Evolutionary conservation across 352 stramenopile genomes (phyloP).

Genomic region (Globisporangium lucens): DNA sequence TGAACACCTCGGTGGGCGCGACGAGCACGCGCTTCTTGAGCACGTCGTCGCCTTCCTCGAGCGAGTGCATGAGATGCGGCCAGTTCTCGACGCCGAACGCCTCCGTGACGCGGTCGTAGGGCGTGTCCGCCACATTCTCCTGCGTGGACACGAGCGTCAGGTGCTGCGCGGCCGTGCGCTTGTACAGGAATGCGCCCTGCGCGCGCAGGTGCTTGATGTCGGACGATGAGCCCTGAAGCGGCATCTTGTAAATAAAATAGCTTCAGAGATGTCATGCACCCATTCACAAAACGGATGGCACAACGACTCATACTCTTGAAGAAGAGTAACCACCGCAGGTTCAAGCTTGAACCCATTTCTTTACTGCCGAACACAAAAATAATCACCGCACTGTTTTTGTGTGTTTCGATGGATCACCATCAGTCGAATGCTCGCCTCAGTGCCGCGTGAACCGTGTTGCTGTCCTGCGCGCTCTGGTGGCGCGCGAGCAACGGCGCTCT

Average conservation of each 20-base stretch:
- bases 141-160: conserved; percentile 53
- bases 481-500: conserved; percentile 6
- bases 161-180: conserved; percentile 59
- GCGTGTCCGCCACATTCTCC: conserved; percentile 43
- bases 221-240: conserved; percentile 1
- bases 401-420: background rate
- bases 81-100: conserved; percentile 72
- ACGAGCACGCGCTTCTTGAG: conserved; percentile 51
- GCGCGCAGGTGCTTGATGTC: conserved; percentile 55
- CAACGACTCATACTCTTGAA: background rate
- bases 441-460: background rate
- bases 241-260: background rate
- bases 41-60: conserved; percentile 48
- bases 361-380: conserved; percentile 8
- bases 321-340: conserved; percentile 6
- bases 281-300: conserved; percentile 4
- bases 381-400: background rate
- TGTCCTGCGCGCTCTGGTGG: conserved; percentile 4
- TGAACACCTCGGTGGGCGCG: conserved; percentile 48
- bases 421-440: background rate
- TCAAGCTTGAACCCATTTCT: background rate
- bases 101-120: conserved; percentile 63
- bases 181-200: conserved; percentile 57
- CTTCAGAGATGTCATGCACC: background rate
- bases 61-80: conserved; percentile 56